Percentiles rank a stretch among this genome's conserved stretches.
Evolutionary conservation across 805 yeast species (phyloP).

Genomic region (Pichia cabralensis): DNA sequence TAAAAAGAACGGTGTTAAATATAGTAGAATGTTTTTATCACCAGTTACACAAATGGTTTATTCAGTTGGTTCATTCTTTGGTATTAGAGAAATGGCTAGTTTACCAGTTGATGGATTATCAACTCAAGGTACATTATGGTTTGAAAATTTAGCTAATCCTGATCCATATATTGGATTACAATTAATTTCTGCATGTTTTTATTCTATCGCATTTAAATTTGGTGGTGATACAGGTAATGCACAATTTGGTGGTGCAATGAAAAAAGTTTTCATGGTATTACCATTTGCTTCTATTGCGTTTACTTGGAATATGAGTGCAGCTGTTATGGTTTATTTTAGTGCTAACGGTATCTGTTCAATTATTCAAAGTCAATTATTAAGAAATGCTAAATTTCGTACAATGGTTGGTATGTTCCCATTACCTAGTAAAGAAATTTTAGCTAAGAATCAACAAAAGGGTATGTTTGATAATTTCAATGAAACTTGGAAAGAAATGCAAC

Average conservation of each 20-base stretch:
- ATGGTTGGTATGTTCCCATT: constrained; percentile 46
- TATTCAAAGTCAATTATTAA: constrained; percentile 58
- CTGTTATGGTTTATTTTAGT: constrained; percentile 77
- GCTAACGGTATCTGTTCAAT: constrained; percentile 70
- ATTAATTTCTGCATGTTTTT: constrained; percentile 66
- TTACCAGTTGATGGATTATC: constrained; percentile 77
- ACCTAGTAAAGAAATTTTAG: constrained; percentile 20
- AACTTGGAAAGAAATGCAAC: constrained; percentile 24
- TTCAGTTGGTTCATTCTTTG: constrained; percentile 85
- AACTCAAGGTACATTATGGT: constrained; percentile 78
- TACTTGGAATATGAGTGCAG: constrained; percentile 79
- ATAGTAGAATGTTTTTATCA: constrained; percentile 56
- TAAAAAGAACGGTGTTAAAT: constrained; percentile 59
- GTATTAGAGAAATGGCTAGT: constrained; percentile 72
- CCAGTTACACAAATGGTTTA: constrained; percentile 76
- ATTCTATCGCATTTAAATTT: constrained; percentile 61
- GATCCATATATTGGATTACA: constrained; percentile 92
- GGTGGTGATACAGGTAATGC: constrained; percentile 88
- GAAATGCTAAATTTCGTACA: constrained; percentile 48
- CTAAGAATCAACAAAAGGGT: constrained; percentile 21
- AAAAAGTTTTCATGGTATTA: constrained; percentile 56
- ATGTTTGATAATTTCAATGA: constrained; percentile 23
- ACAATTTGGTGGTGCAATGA: constrained; percentile 32
- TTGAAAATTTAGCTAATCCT: constrained; percentile 63
- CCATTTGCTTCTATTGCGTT: constrained; percentile 83